phyloP scores from a whole-genome alignment of 176 grass and related monocot species.

The Bothriochloa decipiens region DNA sequence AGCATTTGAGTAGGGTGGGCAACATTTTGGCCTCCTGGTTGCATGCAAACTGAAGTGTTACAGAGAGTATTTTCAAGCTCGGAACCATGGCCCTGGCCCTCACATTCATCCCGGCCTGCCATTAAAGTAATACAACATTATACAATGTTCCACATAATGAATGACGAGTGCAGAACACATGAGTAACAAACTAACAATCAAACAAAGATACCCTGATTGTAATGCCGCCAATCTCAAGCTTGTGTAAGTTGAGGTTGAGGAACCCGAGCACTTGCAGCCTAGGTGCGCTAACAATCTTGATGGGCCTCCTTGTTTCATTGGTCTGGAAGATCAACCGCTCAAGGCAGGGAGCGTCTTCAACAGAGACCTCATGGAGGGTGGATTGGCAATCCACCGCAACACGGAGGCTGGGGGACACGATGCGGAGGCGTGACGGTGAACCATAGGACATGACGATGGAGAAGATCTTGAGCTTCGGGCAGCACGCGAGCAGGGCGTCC shows the following conservation, averaged over 20 bases:
- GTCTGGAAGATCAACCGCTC: constrained; percentile 22
- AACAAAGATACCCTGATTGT: constrained; percentile 22
- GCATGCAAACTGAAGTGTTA: constrained; percentile 27
- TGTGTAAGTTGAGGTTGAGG: constrained; percentile 30
- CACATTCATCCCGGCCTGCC: constrained; percentile 30
- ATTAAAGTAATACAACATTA: background rate
- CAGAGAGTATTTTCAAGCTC: constrained; percentile 35
- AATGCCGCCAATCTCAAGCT: constrained; percentile 36
- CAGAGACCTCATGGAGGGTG: background rate
- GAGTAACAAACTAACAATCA: background rate
- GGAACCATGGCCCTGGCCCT: background rate
- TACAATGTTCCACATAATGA: background rate
- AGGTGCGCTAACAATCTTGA: constrained; percentile 32
- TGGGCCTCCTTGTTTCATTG: background rate
- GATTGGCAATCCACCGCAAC: constrained; percentile 25
- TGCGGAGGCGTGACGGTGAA: constrained; percentile 8
- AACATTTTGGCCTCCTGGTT: constrained; percentile 31
- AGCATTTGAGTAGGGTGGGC: constrained; percentile 38
- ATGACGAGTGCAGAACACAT: background rate
- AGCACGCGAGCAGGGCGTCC: background rate
- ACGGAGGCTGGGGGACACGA: background rate
- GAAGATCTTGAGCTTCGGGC: constrained; percentile 16
- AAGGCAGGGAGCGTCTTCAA: constrained; percentile 40
- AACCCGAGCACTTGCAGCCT: constrained; percentile 38
- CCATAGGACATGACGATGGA: constrained; percentile 16